Percentiles rank a stretch among this genome's conserved stretches.
Evolutionary conservation across 139 green algal species (phyloP).

Genomic region (Chlamydomonas applanata): DNA sequence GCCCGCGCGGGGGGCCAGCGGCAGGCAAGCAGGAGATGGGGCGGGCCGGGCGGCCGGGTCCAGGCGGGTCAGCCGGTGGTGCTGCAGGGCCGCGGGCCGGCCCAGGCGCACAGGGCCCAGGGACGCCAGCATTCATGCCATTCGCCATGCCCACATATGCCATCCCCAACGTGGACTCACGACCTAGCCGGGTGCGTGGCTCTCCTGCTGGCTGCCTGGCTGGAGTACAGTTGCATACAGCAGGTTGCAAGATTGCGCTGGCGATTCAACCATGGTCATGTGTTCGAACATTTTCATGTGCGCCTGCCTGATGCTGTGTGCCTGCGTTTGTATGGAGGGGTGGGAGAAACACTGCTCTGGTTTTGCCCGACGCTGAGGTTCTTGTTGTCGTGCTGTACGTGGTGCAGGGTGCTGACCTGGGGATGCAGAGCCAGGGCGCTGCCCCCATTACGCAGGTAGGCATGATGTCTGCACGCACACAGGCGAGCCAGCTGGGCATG

Average conservation of each 20-base stretch:
- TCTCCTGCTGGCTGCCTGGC: no score
- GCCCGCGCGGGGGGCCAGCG: not conserved
- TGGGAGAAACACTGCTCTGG: no score
- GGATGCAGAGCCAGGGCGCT: no score
- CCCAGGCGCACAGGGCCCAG: not conserved
- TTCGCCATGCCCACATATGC: conserved; percentile 43
- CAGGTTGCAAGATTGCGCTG: not conserved
- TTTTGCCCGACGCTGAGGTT: no score
- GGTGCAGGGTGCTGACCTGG: no score
- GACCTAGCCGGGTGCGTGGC: not conserved
- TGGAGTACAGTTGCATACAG: not conserved
- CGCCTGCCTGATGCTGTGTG: not conserved
- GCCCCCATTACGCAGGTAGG: no score
- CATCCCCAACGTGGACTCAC: conserved; percentile 31
- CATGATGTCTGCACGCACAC: not conserved
- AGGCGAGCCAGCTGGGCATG: not conserved
- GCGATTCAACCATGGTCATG: not conserved
- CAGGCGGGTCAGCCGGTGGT: not conserved
- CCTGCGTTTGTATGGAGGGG: not conserved
- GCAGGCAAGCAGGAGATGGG: not conserved
- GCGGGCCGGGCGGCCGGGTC: not conserved
- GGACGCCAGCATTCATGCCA: conserved; percentile 33
- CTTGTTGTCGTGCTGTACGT: no score
- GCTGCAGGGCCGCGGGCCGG: not conserved
- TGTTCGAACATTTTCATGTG: not conserved